phyloP scores from a whole-genome alignment of 1,284 basidiomycete species.

The Polyporus tsugae region DNA sequence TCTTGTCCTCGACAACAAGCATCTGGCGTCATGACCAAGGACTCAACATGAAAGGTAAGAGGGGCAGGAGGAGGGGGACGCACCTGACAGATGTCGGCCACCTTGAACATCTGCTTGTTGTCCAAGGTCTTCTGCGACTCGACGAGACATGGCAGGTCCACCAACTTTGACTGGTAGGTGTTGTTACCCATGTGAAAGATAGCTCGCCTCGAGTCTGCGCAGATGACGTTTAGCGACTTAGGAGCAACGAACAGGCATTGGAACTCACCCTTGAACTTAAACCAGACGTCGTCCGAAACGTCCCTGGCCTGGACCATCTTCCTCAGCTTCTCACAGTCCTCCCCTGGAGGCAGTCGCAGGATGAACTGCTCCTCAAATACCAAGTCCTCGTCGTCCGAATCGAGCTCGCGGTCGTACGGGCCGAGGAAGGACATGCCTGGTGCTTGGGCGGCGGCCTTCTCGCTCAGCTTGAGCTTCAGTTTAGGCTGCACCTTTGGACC shows the following conservation, averaged over 20 bases:
- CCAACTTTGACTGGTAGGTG: conserved; percentile 91
- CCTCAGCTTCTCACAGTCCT: conserved; percentile 79
- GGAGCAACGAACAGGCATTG: background rate
- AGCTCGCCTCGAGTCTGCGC: conserved; percentile 88
- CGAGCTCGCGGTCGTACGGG: conserved; percentile 92
- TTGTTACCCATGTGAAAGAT: conserved; percentile 88
- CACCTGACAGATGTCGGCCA: conserved; percentile 97
- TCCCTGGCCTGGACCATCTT: conserved; percentile 87
- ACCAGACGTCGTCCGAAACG: conserved; percentile 89
- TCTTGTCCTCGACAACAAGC: conserved; percentile 84
- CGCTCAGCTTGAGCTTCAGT: conserved; percentile 84
- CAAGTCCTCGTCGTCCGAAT: conserved; percentile 93
- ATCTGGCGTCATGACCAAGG: conserved; percentile 58
- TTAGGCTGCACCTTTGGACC: conserved; percentile 69
- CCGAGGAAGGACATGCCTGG: conserved; percentile 86
- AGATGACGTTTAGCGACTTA: background rate
- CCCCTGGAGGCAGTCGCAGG: conserved; percentile 87
- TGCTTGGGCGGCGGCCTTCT: conserved; percentile 78
- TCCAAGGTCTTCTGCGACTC: conserved; percentile 98
- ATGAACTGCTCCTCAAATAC: conserved; percentile 99
- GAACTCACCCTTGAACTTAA: conserved; percentile 93
- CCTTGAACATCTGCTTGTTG: conserved; percentile 97
- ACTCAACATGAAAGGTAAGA: conserved; percentile 6
- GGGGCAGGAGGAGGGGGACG: conserved; percentile 19
- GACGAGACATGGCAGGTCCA: conserved; percentile 94